These are phyloP conservation scores for Terana coerulea DNA, from an alignment of 768 basidiomycete genomes.

Conservation along the genomic window DNA sequence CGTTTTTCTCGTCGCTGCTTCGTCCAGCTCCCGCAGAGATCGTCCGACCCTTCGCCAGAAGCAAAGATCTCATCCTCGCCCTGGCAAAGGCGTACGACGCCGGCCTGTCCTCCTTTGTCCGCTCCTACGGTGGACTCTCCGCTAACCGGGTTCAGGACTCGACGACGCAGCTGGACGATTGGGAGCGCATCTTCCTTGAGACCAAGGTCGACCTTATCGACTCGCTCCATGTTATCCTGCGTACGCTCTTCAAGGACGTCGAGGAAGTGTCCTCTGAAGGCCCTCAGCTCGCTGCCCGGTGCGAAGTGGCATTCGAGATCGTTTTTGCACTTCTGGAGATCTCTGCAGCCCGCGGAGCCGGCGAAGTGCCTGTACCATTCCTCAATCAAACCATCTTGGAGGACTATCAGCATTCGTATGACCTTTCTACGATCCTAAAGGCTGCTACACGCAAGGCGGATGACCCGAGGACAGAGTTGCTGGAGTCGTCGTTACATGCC, in stretches of 20 bases:
- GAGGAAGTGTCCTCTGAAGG: slow-evolving; percentile 34
- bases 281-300: slow-evolving; percentile 38
- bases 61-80: slow-evolving; percentile 48
- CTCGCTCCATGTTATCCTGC: slow-evolving; percentile 56
- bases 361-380: slow-evolving; percentile 35
- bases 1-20: slow-evolving; percentile 52
- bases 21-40: slow-evolving; percentile 46
- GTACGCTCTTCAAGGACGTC: slow-evolving; percentile 45
- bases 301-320: slow-evolving; percentile 53
- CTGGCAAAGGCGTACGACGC: slow-evolving; percentile 59
- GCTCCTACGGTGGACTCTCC: slow-evolving; percentile 56
- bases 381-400: slow-evolving; percentile 62
- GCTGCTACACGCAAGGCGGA: slow-evolving; percentile 43
- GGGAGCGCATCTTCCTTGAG: slow-evolving; percentile 69
- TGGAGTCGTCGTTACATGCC: slow-evolving; percentile 48
- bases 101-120: slow-evolving; percentile 51
- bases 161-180: slow-evolving; percentile 44
- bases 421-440: slow-evolving; percentile 48
- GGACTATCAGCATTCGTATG: slow-evolving; percentile 71
- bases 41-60: slow-evolving; percentile 48
- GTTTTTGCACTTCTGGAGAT: slow-evolving; percentile 57
- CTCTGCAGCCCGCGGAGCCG: slow-evolving; percentile 17
- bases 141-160: slow-evolving; percentile 17
- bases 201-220: slow-evolving; percentile 74
- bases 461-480: slow-evolving; percentile 53